Base-by-base conservation (phyloP, 129 eudicot species). In the Chrysanthemum makinoi region DNA sequence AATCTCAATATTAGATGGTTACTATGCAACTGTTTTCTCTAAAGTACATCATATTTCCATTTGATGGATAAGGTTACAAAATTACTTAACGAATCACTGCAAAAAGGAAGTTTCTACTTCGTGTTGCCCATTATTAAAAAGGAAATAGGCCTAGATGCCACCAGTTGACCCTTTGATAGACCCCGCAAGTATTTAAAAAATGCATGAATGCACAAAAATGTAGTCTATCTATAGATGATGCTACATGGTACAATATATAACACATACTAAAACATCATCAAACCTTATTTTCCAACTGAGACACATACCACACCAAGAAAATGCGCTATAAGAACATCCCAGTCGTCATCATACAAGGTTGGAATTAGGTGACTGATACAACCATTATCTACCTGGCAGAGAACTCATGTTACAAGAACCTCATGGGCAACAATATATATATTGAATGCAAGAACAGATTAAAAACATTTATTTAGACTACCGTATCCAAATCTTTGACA, bases 271-370 rank as follows among this genome's bases (percentile, higher is more conserved):
- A 82, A 75, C 64, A 49, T 28, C 49, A 75, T 44, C 76, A 77
- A 64, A 71, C 68, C 39, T 76, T 77, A 26, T 53, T 51, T 51
- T 26, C 57, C 77, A 70, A 62, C 30, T 54, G 71, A 68, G 60
- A 69, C 39, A 82, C 91, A 62, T 86, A 93, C 98, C 99, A 94
- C 95, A 47, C 99, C 99, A 16, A 94, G 99, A 84, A 89, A 94
- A 85, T 94, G 99, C 26, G 99, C 99, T 64, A 94, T 81, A 52
- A 94, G 89, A 76, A 94, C 96, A 75, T 94, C 99, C 99, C 99
- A 94, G 57, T 94, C 90, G 55, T 81, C 95, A 62, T 81, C 80
- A 77, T 83, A 69, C 79, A 94, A 72, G 55, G 87, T 49, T 19
- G 99, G 99, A 73, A 94, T 57, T 80, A 94, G 75, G 84, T 94